Percentiles rank a stretch among this genome's conserved stretches.
phyloP scores from a whole-genome alignment of 768 basidiomycete genomes.

The Amanita inopinata region DNA sequence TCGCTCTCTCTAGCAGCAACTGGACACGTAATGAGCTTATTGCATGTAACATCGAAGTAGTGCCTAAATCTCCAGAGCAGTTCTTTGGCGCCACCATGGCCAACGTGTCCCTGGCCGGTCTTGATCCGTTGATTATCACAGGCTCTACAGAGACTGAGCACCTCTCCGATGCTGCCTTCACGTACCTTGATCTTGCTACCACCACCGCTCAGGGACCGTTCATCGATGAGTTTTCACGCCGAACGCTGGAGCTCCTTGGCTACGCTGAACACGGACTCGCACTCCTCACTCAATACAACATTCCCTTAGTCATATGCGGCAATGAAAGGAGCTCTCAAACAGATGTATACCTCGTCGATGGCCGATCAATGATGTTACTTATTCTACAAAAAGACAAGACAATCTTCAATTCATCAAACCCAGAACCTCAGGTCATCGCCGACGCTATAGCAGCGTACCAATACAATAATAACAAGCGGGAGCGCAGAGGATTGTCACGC shows the following conservation, averaged over 20 bases:
- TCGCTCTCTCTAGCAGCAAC: slow-evolving; percentile 14
- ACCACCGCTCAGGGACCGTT: slow-evolving; percentile 13
- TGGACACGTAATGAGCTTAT: slow-evolving; percentile 16
- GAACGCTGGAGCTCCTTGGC: slow-evolving; percentile 18
- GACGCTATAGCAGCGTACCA: slow-evolving; percentile 24
- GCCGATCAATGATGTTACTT: slow-evolving; percentile 16
- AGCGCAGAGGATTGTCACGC: slow-evolving; percentile 10
- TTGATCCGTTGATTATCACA: not conserved
- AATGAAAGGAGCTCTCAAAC: slow-evolving; percentile 16
- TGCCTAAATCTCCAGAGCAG: slow-evolving; percentile 8
- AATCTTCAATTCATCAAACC: slow-evolving; percentile 11
- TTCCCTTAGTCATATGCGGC: slow-evolving; percentile 21
- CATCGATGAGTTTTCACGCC: slow-evolving; percentile 16
- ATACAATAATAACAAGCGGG: slow-evolving; percentile 19
- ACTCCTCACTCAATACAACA: slow-evolving; percentile 15
- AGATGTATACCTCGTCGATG: slow-evolving; percentile 20
- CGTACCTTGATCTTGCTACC: slow-evolving; percentile 17
- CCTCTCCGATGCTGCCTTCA: slow-evolving; percentile 15
- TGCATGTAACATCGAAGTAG: slow-evolving; percentile 20
- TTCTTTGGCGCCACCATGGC: slow-evolving; percentile 15
- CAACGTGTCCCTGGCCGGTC: not conserved
- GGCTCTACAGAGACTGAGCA: slow-evolving; percentile 7
- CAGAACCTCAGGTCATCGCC: slow-evolving; percentile 19
- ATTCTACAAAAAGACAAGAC: slow-evolving; percentile 19
- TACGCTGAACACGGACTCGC: slow-evolving; percentile 13